Evolutionary conservation across 2,329 filamentous ascomycete genomes (phyloP), one percentile per base, ranked within the genome.

Genomic region (Periconia sp.): DNA sequence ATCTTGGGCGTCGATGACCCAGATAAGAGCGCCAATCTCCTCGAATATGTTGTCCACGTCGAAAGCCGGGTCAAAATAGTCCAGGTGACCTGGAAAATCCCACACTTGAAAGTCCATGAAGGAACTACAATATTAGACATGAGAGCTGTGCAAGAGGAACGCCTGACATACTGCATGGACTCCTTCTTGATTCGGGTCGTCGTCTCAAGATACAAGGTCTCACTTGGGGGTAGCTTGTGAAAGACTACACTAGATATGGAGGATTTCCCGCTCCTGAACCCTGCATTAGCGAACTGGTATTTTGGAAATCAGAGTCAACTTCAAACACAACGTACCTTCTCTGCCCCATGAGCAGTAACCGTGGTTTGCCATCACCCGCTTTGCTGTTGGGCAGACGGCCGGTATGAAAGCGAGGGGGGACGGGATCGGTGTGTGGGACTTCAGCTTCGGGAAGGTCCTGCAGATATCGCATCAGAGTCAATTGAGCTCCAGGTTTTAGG

Each of bases 91-190:
- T 1, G 94, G 94, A 53, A 99, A 92, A 71, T 99, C 94, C 90
- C 92, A 97, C 45, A 97, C 91, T 76, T 97, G 93, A 63, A 97
- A 97, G 71, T 97, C 93, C 92, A 97, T 97, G 72, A 99, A 97
- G 2, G 94, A 97, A 63, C 92, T 97, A 54, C 17, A 8, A 20
- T 9, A 19, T 46, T 49, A 52, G 54, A 50, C 40, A 44, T 27
- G 40, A 31, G 40, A 44, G 7, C 15, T 37, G 18, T 17, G 20
- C 17, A 9, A n/a, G 20, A 49, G 19, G 15, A 30, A 20, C 30
- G 13, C 18, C 45, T 41, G 3, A 79, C 91, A 77, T 75, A 97
- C 92, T 94, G 91, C 81, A 97, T 92, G 3, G 90, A 91, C 64
- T 97, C 92, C 70, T 96, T 96, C 69, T 96, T 92, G 59, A 97